Base-by-base conservation (phyloP, 1,284 basidiomycete genomes). In the Marasmius tenuissimus region DNA sequence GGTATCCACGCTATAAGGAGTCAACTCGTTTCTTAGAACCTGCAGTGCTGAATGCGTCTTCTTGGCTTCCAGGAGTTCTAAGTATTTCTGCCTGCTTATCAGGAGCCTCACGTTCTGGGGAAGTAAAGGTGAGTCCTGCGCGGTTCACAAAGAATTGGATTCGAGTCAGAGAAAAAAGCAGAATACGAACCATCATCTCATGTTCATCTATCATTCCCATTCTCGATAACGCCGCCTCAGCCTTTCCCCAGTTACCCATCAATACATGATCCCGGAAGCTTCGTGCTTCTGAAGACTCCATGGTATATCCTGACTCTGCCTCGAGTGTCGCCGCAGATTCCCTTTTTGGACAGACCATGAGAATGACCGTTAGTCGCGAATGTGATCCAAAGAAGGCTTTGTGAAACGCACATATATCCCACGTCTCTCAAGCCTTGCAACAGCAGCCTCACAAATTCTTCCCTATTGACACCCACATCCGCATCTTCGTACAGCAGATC, bases 61-160 rank as follows among this genome's bases (percentile, higher is more conserved):
- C 64, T 86, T 85, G 1, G 86, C 82, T 71, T 98, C 97, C 55
- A 99, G 81, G n/a, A 94, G 81, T 72, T 99, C 97, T 49, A 99
- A 83, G 74, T 98, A 99, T 77, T 97, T 96, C 82, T 99, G 97
- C 76, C 93, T 91, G 62, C 90, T 89, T 61, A 99, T 91, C 65
- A 96, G 79, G 75, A 97, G 97, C 65, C 84, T 88, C 20, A 93
- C 89, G 68, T 91, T 86, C 89, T 97, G 68, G 61, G 27, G 61
- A 56, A 52, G 59, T 22, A 63, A 69, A 62, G 60, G 57, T 47
- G 51, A 35, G n/a, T 27, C 2, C 4, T 27, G 27, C 2, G 27
- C 4, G 27, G 45, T 27, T 27, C 33, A 45, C n/a, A 42, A 20
- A 2, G 2, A 16, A 16, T 45, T 33, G 38, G 52, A 12, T 2